These are phyloP conservation scores for Triglochin maritima DNA, from an alignment of 106 monocot species.

Conservation along the genomic window DNA sequence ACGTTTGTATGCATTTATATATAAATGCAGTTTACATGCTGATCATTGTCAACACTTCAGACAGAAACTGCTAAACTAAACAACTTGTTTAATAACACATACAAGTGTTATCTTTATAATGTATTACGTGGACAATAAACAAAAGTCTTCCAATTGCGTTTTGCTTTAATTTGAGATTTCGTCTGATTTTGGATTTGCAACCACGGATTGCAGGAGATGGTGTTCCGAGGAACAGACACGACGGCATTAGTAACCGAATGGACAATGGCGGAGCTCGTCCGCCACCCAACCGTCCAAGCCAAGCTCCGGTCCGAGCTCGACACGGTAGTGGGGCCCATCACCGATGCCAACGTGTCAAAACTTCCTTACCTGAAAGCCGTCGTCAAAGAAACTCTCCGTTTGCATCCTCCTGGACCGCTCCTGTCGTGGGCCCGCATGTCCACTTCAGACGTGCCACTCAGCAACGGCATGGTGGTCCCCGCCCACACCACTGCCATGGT, in stretches of 20 bases:
- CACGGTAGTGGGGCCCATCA: background rate
- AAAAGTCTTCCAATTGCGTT: no score
- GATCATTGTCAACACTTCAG: no score
- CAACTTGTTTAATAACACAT: no score
- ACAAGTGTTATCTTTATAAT: no score
- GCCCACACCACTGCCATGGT: constrained; percentile 22
- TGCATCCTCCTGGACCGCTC: constrained; percentile 23
- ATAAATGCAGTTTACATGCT: no score
- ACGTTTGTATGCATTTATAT: no score
- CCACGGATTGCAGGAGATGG: constrained; percentile 16
- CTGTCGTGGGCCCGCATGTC: constrained; percentile 29
- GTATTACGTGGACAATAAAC: no score
- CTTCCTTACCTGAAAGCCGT: constrained; percentile 23
- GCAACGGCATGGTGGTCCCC: constrained; percentile 20
- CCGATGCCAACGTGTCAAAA: constrained; percentile 3
- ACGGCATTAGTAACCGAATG: constrained; percentile 22
- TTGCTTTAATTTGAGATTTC: no score
- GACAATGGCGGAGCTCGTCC: constrained; percentile 14
- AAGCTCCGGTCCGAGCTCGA: constrained; percentile 14
- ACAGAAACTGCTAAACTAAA: no score
- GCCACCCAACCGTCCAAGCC: constrained; percentile 1
- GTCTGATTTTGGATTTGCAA: no score
- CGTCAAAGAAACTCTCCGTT: constrained; percentile 12
- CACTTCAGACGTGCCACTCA: constrained; percentile 11
- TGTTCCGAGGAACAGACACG: constrained; percentile 23